phyloP scores from a whole-genome alignment of 139 green algal species.

The Closterium sp. region DNA sequence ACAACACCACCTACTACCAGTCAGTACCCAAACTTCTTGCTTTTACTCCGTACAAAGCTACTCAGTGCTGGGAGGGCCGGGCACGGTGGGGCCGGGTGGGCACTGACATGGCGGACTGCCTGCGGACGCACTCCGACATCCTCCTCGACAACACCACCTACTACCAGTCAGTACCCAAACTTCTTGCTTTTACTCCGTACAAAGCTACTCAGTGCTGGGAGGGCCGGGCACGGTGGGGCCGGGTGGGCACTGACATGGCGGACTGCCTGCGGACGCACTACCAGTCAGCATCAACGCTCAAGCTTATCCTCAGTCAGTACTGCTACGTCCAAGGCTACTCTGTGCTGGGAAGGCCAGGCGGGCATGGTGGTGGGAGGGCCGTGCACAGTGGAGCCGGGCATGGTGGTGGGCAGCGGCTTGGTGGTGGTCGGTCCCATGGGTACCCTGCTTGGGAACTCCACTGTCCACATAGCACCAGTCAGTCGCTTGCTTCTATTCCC shows the following conservation, averaged over 20 bases:
- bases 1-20: slow-evolving; percentile 24
- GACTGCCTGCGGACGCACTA: slow-evolving; percentile 53
- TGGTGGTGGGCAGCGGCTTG: slow-evolving; percentile 48
- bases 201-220: too few relatives aligned
- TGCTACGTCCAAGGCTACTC: too few relatives aligned
- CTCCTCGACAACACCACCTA: slow-evolving; percentile 49
- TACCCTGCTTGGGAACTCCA: too few relatives aligned
- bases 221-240: too few relatives aligned
- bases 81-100: slow-evolving; percentile 19
- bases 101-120: slow-evolving; percentile 45
- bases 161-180: neutral
- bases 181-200: too few relatives aligned
- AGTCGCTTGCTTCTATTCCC: too few relatives aligned
- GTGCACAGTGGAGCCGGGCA: slow-evolving; percentile 12
- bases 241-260: slow-evolving; percentile 44
- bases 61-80: too few relatives aligned
- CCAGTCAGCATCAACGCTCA: neutral
- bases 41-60: too few relatives aligned
- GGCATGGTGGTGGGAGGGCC: slow-evolving; percentile 58
- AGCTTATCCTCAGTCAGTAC: too few relatives aligned
- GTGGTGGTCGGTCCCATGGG: too few relatives aligned
- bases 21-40: neutral
- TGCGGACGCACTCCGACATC: slow-evolving; percentile 59
- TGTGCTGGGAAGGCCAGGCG: too few relatives aligned
- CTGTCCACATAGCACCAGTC: too few relatives aligned